Conservation (phyloP, 305 asterid species). For the Fraxinus angustifolia region DNA sequence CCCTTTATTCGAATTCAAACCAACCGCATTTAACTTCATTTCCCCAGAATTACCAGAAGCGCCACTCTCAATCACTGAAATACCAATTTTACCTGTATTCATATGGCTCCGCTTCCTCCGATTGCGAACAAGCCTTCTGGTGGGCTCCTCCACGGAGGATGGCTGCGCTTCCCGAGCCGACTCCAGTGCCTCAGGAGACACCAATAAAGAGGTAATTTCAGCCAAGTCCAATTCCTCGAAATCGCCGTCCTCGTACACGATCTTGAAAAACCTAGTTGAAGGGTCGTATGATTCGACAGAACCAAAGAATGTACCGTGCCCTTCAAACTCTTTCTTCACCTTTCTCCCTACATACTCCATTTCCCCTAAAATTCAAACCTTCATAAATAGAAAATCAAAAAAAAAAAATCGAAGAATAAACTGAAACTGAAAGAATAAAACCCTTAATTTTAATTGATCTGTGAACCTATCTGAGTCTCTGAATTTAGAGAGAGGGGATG, state of each 20-base stretch:
- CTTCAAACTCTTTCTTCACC: constrained; percentile 57
- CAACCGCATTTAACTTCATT: constrained; percentile 29
- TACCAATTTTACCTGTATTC: constrained; percentile 19
- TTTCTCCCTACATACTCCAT: constrained; percentile 71
- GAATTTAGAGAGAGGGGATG: not conserved
- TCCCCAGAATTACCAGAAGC: constrained; percentile 28
- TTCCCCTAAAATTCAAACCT: constrained; percentile 13
- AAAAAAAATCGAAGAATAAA: not conserved
- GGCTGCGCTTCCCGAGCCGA: constrained; percentile 22
- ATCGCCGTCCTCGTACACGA: constrained; percentile 70
- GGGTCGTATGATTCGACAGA: constrained; percentile 51
- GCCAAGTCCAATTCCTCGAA: constrained; percentile 52
- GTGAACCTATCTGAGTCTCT: constrained; percentile 26
- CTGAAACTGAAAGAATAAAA: constrained; percentile 2
- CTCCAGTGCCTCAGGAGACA: constrained; percentile 13
- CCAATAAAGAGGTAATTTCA: constrained; percentile 41
- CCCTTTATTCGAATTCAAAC: constrained; percentile 57
- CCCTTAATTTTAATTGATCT: constrained; percentile 28
- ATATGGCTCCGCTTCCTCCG: constrained; percentile 45
- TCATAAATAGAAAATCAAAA: constrained; percentile 25
- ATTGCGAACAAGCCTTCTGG: constrained; percentile 30
- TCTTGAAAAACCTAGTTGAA: constrained; percentile 43
- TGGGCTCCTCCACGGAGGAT: constrained; percentile 20
- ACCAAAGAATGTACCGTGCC: constrained; percentile 44
- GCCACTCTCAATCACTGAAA: constrained; percentile 28